These are phyloP conservation scores for Epithemia pelagica DNA, from an alignment of 108 stramenopile genomes.

Conservation along the genomic window DNA sequence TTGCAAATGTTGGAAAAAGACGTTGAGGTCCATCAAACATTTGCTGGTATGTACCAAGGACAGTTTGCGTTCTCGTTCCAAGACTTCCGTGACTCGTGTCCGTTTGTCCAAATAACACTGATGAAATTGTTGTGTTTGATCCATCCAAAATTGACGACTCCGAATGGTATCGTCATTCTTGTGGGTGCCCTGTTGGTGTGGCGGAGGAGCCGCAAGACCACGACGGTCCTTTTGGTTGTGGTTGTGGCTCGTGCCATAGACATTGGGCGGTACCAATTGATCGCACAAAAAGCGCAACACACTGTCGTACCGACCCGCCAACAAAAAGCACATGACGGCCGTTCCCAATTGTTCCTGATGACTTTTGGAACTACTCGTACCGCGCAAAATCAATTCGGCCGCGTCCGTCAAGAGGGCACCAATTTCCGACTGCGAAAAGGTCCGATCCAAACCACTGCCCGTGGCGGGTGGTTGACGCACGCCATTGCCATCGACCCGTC, in stretches of 20 bases:
- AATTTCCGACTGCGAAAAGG: conserved; percentile 46
- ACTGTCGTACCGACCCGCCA: conserved; percentile 25
- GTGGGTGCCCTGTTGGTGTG: background rate
- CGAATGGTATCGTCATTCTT: background rate
- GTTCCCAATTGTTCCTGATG: background rate
- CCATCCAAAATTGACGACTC: conserved; percentile 44
- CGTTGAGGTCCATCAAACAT: conserved; percentile 54
- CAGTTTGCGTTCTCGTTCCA: conserved; percentile 48
- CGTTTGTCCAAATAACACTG: conserved; percentile 45
- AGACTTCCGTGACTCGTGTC: conserved; percentile 21
- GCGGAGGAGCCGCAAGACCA: background rate
- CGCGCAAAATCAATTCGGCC: conserved; percentile 19
- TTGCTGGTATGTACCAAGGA: conserved; percentile 48
- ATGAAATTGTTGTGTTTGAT: conserved; percentile 52
- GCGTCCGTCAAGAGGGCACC: conserved; percentile 41
- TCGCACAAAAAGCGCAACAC: conserved; percentile 24
- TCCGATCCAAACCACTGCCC: conserved; percentile 38
- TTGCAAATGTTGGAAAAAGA: conserved; percentile 52
- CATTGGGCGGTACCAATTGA: conserved; percentile 20
- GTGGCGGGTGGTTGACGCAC: conserved; percentile 16
- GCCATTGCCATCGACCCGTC: conserved; percentile 25
- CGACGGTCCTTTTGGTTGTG: background rate
- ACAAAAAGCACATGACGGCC: conserved; percentile 21
- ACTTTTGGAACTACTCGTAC: conserved; percentile 25
- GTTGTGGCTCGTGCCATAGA: conserved; percentile 12